Percentiles rank a stretch among this genome's conserved stretches.
Conservation (phyloP, 2,329 filamentous ascomycete species). For the Zasmidium citrigriseum region DNA sequence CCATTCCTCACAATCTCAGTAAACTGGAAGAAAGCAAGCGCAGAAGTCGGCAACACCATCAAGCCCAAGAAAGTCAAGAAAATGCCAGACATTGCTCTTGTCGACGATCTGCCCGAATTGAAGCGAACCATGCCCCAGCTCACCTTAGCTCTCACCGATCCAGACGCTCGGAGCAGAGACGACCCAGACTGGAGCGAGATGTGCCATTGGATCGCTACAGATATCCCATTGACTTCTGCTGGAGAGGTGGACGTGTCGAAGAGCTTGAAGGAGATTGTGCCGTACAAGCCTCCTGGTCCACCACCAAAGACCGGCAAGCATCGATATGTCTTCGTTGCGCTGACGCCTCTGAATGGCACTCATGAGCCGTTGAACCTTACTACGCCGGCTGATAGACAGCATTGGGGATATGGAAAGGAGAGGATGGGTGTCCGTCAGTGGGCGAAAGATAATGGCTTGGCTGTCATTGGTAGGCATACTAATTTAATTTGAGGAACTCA, state of each 20-base stretch:
- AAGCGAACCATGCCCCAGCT: constrained; percentile 37
- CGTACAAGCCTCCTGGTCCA: constrained; percentile 57
- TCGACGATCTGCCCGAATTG: constrained; percentile 17
- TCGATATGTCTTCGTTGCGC: constrained; percentile 58
- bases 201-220: constrained; percentile 57
- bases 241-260: not conserved
- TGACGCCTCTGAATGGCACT: constrained; percentile 49
- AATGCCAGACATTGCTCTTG: constrained; percentile 40
- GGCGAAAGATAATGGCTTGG: constrained; percentile 51
- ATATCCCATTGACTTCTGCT: constrained; percentile 32
- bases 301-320: constrained; percentile 59
- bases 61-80: constrained; percentile 45
- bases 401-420: constrained; percentile 57
- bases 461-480: constrained; percentile 44
- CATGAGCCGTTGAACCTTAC: constrained; percentile 44
- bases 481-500: not conserved
- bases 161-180: constrained; percentile 57
- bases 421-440: constrained; percentile 54
- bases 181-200: constrained; percentile 59
- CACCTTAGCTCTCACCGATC: constrained; percentile 57
- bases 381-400: constrained; percentile 51
- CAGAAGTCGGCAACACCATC: constrained; percentile 58
- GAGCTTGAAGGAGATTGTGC: constrained; percentile 43
- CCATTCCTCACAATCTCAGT: constrained; percentile 55
- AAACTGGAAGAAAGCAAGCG: constrained; percentile 46